A percentile compares a stretch with the other conserved stretches of the same genome.
Conservation (phyloP, 345 rosid species). For the Syzygium grande region DNA sequence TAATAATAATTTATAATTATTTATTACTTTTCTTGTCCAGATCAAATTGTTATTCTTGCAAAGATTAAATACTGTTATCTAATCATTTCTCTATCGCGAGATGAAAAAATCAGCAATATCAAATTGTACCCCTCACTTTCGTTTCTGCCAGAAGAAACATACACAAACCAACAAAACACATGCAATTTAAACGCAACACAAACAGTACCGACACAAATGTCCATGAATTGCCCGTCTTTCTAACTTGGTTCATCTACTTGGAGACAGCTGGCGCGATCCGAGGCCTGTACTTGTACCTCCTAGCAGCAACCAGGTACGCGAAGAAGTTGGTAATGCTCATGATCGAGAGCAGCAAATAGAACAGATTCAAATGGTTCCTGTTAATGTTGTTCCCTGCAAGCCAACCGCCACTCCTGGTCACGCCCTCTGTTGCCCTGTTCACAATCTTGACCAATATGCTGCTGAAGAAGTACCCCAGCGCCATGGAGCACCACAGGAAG, state of each 20-base stretch:
- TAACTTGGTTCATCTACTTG: neutral
- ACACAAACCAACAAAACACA: neutral
- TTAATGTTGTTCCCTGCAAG: conserved; percentile 53
- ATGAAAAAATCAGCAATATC: neutral
- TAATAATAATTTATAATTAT: too few species aligned
- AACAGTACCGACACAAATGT: neutral
- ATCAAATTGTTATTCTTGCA: too few species aligned
- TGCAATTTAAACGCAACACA: neutral
- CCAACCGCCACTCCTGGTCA: conserved; percentile 37
- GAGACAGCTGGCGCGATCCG: neutral
- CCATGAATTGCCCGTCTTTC: neutral
- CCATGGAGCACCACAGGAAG: conserved; percentile 50
- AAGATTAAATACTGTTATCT: too few species aligned
- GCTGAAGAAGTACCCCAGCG: conserved; percentile 60
- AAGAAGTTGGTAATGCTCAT: conserved; percentile 43
- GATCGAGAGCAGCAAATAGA: conserved; percentile 34
- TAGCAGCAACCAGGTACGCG: conserved; percentile 28
- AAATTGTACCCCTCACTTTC: neutral
- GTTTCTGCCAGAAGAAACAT: neutral
- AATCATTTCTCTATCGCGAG: neutral
- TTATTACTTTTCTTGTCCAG: too few species aligned
- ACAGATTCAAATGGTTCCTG: conserved; percentile 46
- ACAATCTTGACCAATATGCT: conserved; percentile 44
- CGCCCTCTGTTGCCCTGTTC: conserved; percentile 8
- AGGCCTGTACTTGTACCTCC: conserved; percentile 35